Base-by-base conservation (phyloP, 495 filamentous ascomycete species). In the Chaetomidium leptoderma region DNA sequence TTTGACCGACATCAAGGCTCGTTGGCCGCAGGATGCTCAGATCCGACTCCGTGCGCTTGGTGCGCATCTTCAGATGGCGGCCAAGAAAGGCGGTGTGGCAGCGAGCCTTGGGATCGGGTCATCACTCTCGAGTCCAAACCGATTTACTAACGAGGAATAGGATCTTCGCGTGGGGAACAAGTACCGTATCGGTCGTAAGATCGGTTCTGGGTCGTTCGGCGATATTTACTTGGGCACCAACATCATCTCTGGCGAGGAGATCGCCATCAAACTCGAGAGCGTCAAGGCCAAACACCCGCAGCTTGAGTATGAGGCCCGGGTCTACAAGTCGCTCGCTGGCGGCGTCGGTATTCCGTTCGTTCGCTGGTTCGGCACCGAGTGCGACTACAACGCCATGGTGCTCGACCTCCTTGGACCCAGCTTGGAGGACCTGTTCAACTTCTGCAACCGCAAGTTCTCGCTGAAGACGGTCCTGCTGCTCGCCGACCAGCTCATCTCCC, bases 381-480 rank as follows among this genome's bases (percentile, higher is more conserved):
- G 95, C 75, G 95, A 99, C 77, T 99, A 99, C 84, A 97, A 99
- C 76, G 95, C 95, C 67, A 99, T 99, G 95, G 95, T 99, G 47
- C 87, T 99, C 62, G 95, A 99, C 68, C 85, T 99, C 17, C 89
- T 99, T 37, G 95, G 95, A 50, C 95, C 95, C 57, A 95, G 90
- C 71, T 79, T 99, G 80, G 95, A 99, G 76, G 95, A 99, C 71
- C 81, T 99, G n/a, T 99, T 99, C 91, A 99, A 99, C 84, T 99
- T 99, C 75, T 99, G 95, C 86, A 99, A 97, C 84, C 87, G 95
- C 71, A 99, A 99, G 73, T 99, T 97, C 82, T 96, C 93, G 10
- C 77, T 99, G 63, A 99, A 99, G 87, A 99, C 95, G n/a, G 95
- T 99, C 39, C 78, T 99, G 16, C 85, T 99, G 10, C 85, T 99